phyloP scores from a whole-genome alignment of 306 rosid species.

The Cicer judaicum region DNA sequence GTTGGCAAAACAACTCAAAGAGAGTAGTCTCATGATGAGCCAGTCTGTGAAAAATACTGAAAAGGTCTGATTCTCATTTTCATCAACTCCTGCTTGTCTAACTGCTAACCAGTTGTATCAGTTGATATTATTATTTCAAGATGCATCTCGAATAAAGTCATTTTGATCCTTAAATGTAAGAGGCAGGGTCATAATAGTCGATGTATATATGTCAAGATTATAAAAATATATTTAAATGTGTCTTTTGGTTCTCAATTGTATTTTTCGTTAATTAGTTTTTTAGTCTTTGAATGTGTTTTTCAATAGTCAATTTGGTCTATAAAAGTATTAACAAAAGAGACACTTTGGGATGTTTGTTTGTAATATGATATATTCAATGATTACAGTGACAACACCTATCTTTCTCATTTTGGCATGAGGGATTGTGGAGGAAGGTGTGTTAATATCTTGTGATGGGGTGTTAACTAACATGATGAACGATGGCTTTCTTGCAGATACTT shows the following conservation, averaged over 20 bases:
- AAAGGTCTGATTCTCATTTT: conserved; percentile 58
- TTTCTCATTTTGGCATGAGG: background rate
- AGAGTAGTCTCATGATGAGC: conserved; percentile 85
- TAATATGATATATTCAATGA: too few species aligned
- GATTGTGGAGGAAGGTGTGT: conserved; percentile 7
- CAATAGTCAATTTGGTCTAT: too few species aligned
- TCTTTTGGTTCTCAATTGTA: too few species aligned
- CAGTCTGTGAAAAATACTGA: conserved; percentile 77
- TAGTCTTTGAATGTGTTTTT: too few species aligned
- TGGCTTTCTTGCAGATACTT: conserved; percentile 64
- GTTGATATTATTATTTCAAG: background rate
- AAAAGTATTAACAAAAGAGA: too few species aligned
- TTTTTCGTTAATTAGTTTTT: too few species aligned
- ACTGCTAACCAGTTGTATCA: background rate
- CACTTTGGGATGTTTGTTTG: too few species aligned
- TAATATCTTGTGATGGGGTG: background rate
- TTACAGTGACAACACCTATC: too few species aligned
- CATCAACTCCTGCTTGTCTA: conserved; percentile 12
- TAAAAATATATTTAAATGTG: too few species aligned
- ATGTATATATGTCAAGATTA: too few species aligned
- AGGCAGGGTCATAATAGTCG: too few species aligned
- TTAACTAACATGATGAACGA: conserved; percentile 20
- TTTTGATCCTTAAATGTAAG: too few species aligned
- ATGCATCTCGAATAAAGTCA: background rate
- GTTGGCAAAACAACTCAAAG: conserved; percentile 91